These are phyloP conservation scores for Kwoniella europaea DNA, from an alignment of 768 basidiomycete species.

Conservation along the genomic window DNA sequence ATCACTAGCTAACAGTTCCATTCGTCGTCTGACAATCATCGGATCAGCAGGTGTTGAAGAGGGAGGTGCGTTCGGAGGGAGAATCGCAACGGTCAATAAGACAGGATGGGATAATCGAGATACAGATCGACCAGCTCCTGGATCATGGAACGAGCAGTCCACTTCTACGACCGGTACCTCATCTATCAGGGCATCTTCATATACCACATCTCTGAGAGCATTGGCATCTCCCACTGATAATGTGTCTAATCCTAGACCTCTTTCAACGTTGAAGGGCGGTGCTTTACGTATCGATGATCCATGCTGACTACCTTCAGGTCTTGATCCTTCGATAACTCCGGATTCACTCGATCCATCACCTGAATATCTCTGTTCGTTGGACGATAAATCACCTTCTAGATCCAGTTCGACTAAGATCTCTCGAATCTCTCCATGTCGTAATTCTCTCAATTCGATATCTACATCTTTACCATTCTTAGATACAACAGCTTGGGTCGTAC, in stretches of 20 bases:
- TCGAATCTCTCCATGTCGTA: constrained; percentile 93
- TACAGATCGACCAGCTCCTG: constrained; percentile 78
- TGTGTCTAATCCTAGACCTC: constrained; percentile 36
- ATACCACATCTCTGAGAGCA: constrained; percentile 62
- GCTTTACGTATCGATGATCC: constrained; percentile 5
- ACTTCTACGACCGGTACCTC: constrained; percentile 96
- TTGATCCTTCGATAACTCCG: neutral
- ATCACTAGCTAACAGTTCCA: constrained; percentile 95
- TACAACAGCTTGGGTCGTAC: constrained; percentile 83
- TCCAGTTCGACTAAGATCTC: constrained; percentile 98
- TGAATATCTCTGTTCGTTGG: constrained; percentile 23
- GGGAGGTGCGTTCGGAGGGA: constrained; percentile 64
- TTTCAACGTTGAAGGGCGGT: constrained; percentile 16
- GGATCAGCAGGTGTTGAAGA: constrained; percentile 58
- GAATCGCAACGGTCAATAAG: constrained; percentile 87
- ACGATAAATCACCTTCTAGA: constrained; percentile 63
- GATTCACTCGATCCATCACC: constrained; percentile 35
- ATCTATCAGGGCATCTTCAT: constrained; percentile 93
- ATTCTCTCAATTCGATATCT: constrained; percentile 90
- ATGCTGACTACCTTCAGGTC: constrained; percentile 6
- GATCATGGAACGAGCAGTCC: constrained; percentile 93
- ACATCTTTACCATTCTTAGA: constrained; percentile 91
- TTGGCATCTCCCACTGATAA: constrained; percentile 37
- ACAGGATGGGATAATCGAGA: constrained; percentile 90
- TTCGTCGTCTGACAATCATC: constrained; percentile 85